Evolutionary conservation across 2,329 filamentous ascomycete species (phyloP).

Genomic region (Coniochaeta sp.): DNA sequence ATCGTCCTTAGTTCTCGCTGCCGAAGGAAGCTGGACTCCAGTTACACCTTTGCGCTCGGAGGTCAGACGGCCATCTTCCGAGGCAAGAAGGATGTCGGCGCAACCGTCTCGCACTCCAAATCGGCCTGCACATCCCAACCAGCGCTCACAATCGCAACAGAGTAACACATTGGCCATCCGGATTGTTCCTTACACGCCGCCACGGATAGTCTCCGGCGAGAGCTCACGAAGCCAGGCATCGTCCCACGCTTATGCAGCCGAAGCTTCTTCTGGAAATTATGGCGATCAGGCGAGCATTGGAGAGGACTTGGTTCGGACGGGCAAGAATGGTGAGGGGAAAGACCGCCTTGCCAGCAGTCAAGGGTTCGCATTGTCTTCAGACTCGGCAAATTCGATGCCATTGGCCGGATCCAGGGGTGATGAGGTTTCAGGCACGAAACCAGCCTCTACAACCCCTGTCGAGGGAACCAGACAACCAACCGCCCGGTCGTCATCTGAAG

Average conservation of each 20-base stretch:
- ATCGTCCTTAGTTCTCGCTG: constrained; percentile 13
- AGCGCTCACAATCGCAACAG: constrained; percentile 32
- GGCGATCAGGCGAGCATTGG: constrained; percentile 9
- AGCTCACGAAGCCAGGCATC: constrained; percentile 17
- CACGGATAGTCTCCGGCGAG: constrained; percentile 24
- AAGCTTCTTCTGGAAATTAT: constrained; percentile 11
- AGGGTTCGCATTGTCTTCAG: constrained; percentile 26
- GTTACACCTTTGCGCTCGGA: constrained; percentile 13
- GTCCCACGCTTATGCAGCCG: constrained; percentile 12
- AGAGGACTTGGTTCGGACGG: constrained; percentile 7
- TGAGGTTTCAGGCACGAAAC: constrained; percentile 39
- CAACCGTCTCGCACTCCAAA: constrained; percentile 15
- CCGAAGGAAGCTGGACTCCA: constrained; percentile 11
- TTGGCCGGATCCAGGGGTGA: constrained; percentile 28
- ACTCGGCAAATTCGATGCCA: constrained; percentile 22
- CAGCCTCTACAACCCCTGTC: constrained; percentile 13
- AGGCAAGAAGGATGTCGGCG: constrained; percentile 19
- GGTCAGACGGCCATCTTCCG: constrained; percentile 11
- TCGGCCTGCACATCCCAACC: constrained; percentile 27
- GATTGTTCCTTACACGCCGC: constrained; percentile 41
- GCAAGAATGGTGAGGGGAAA: constrained; percentile 13
- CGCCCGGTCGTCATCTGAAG: constrained; percentile 29
- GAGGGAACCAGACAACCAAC: constrained; percentile 21
- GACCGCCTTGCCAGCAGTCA: constrained; percentile 18
- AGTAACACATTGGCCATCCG: constrained; percentile 36